Conservation (phyloP, 2,329 filamentous ascomycete species). For the Penicillium freii region DNA sequence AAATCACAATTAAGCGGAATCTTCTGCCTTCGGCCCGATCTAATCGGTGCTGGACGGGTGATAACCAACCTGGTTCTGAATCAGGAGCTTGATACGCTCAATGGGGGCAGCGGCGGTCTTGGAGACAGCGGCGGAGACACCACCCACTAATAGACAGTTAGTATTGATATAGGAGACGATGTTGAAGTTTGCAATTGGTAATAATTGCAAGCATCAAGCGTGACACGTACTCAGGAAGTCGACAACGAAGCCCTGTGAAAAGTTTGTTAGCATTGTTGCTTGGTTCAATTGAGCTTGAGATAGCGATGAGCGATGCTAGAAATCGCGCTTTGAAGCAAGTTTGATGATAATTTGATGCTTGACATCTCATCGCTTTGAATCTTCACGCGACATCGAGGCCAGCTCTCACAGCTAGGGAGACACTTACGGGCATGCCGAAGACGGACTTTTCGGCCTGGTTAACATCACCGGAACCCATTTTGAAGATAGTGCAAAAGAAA, state of each 20-base stretch:
- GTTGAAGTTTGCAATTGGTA: neutral
- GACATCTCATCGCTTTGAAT: neutral
- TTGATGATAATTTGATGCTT: constrained; percentile 2
- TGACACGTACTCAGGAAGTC: constrained; percentile 94
- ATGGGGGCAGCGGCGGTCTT: constrained; percentile 99
- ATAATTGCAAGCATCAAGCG: constrained; percentile 2
- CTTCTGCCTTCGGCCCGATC: neutral
- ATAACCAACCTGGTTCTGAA: constrained; percentile 96
- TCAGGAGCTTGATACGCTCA: constrained; percentile 99
- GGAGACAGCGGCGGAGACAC: constrained; percentile 99
- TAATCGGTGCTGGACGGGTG: constrained; percentile 5
- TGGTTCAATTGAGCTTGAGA: neutral
- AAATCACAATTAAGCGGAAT: neutral
- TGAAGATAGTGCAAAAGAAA: constrained; percentile 45
- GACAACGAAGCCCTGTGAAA: constrained; percentile 78
- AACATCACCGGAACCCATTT: constrained; percentile 50
- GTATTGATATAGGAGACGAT: constrained; percentile 24
- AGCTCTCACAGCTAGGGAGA: neutral
- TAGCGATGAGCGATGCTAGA: neutral
- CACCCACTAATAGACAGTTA: constrained; percentile 75
- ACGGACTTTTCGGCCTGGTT: constrained; percentile 54
- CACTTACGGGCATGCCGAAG: constrained; percentile 53
- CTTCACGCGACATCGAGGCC: neutral
- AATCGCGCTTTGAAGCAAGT: neutral
- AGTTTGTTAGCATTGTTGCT: constrained; percentile 28